Evolutionary conservation across 2,329 filamentous ascomycete species (phyloP), one percentile per base, ranked within the genome.

Genomic region (Penicillium sp.): DNA sequence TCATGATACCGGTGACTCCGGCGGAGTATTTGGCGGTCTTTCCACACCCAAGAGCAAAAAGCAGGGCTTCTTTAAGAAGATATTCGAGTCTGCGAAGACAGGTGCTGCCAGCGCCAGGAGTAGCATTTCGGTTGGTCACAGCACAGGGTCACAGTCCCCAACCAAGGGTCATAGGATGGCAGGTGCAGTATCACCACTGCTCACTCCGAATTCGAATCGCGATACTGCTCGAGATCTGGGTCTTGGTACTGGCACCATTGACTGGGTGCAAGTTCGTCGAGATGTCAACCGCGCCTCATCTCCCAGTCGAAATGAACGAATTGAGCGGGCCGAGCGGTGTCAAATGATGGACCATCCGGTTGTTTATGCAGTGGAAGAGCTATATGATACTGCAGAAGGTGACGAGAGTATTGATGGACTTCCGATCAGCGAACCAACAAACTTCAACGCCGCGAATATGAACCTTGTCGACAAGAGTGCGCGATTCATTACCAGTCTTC

Each of bases 271-370:
- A 63, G 89, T 97, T 15, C 84, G 93, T 23, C 81, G 93, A 31
- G 94, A 98, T 65, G 85, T 98, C 32, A 97, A 98, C 64, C 80
- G 93, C 23, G 94, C 91, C 3, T 97, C 95, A 59, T 93, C 91
- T 0, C 74, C 96, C 25, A 95, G 90, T 65, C 84, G 83, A 46
- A 93, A 91, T 50, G 93, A 98, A 69, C 79, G 84, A 14, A 76
- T 81, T 26, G 93, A 98, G 61, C 77, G 91, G 38, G 83, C 80
- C 29, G 91, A 98, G 56, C 80, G 91, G 38, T 96, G 90, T 59
- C 85, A 95, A 58, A 93, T 97, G 87, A 81, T 96, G 72, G 90
- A 96, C 51, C 82, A 94, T 49, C 84, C 88, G 1, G 85, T 90
- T 0, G 78, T 97, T 30, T 87, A 89, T 45, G 88, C 94, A 0